A percentile compares a stretch with the other conserved stretches of the same genome.
These are phyloP conservation scores for Clavispora vitiphila DNA, from an alignment of 805 yeast genomes.

Conservation along the genomic window DNA sequence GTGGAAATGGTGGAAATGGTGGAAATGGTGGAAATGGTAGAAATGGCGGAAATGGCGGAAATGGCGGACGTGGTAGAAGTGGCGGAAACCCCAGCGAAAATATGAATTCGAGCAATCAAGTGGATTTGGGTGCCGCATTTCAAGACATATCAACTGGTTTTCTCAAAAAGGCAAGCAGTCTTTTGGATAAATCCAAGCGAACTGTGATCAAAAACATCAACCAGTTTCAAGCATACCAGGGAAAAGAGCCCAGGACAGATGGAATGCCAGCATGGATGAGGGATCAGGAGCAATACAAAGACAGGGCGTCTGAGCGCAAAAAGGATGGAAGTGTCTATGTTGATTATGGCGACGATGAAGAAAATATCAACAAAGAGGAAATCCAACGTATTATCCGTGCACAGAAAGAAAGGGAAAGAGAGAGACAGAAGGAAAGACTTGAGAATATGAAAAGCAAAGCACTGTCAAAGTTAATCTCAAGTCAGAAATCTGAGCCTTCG, in stretches of 20 bases:
- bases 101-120: constrained; percentile 11
- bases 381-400: constrained; percentile 33
- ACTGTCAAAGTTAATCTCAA: neutral
- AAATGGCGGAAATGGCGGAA: no score
- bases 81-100: no score
- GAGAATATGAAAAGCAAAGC: constrained; percentile 1
- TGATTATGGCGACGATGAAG: constrained; percentile 45
- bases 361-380: constrained; percentile 40
- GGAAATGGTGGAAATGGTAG: neutral
- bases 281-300: constrained; percentile 46
- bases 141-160: constrained; percentile 53
- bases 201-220: constrained; percentile 61
- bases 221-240: constrained; percentile 37
- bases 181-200: constrained; percentile 55
- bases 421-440: constrained; percentile 23
- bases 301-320: constrained; percentile 30
- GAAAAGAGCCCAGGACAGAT: constrained; percentile 10
- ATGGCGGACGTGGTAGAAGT: neutral
- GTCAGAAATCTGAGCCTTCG: neutral
- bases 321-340: constrained; percentile 32
- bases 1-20: no score
- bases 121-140: constrained; percentile 29
- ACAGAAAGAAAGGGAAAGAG: constrained; percentile 35
- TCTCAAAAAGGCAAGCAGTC: constrained; percentile 53
- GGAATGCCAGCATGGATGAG: constrained; percentile 73